A percentile compares a stretch with the other conserved stretches of the same genome.
Conservation (phyloP, 768 basidiomycete species). For the Kondoa subrosea region DNA sequence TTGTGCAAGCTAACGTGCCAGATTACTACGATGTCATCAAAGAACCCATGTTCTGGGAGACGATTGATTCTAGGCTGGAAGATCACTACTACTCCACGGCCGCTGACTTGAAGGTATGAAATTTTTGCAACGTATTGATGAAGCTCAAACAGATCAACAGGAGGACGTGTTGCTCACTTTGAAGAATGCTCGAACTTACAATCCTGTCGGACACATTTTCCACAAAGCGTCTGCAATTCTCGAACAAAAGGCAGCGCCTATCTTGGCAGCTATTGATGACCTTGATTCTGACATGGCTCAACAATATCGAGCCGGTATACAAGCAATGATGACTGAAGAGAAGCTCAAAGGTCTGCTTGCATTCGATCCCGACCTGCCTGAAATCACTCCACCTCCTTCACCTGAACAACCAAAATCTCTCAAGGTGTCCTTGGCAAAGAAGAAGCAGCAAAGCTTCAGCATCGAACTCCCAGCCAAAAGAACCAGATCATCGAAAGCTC, state of each 20-base stretch:
- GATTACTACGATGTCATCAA: conserved; percentile 85
- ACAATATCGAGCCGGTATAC: neutral
- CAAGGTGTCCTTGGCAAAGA: too few species aligned
- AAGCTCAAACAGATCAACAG: conserved; percentile 7
- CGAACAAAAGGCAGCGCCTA: conserved; percentile 36
- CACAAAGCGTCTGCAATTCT: conserved; percentile 55
- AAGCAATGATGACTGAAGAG: conserved; percentile 31
- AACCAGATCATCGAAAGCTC: neutral
- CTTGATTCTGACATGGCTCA: conserved; percentile 25
- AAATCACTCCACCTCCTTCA: neutral
- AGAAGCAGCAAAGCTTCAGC: neutral
- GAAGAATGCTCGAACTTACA: conserved; percentile 76
- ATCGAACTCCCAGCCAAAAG: neutral
- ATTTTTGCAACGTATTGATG: neutral
- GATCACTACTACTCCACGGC: conserved; percentile 63
- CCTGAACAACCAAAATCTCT: neutral
- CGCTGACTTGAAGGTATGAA: conserved; percentile 44
- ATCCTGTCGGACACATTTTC: conserved; percentile 52
- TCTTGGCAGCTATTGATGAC: conserved; percentile 32
- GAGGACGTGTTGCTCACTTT: conserved; percentile 67
- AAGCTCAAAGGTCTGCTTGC: conserved; percentile 7
- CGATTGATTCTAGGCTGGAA: conserved; percentile 79
- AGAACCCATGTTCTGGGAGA: conserved; percentile 79
- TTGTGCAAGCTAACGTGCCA: conserved; percentile 55
- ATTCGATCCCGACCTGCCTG: neutral